These are phyloP conservation scores for Arxiozyma slooffiae DNA, from an alignment of 1,139 yeast species.

Conservation along the genomic window DNA sequence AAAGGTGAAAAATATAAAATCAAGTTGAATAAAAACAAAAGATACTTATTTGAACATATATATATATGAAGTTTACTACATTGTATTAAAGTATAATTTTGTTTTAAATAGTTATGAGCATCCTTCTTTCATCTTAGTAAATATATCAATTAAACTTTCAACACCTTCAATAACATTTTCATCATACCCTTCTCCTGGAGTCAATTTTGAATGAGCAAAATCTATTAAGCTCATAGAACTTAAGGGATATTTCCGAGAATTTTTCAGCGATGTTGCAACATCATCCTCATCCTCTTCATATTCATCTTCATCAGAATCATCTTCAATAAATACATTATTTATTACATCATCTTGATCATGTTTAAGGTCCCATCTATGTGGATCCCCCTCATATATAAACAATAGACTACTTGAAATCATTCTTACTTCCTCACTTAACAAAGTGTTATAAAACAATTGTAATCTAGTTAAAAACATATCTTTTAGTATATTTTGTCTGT, in stretches of 20 bases:
- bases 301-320: constrained; percentile 18
- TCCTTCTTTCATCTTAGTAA: constrained; percentile 17
- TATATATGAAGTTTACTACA: too few species aligned
- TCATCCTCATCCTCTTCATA: constrained; percentile 30
- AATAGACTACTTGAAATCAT: constrained; percentile 68
- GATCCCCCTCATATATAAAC: constrained; percentile 64
- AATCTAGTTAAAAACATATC: constrained; percentile 46
- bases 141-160: constrained; percentile 44
- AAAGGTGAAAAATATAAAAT: neutral
- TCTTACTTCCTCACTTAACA: constrained; percentile 53
- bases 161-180: constrained; percentile 60
- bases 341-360: constrained; percentile 37
- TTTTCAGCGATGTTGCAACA: neutral
- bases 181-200: constrained; percentile 60
- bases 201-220: constrained; percentile 74
- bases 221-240: constrained; percentile 65
- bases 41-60: neutral
- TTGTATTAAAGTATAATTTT: neutral
- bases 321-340: constrained; percentile 28
- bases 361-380: constrained; percentile 37
- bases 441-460: constrained; percentile 53
- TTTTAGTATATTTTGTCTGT: constrained; percentile 31
- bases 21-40: neutral
- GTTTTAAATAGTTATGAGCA: neutral
- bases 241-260: constrained; percentile 16